Evolutionary conservation across 176 grass and related monocot species (phyloP).

Genomic region (Eragrostis curvula): DNA sequence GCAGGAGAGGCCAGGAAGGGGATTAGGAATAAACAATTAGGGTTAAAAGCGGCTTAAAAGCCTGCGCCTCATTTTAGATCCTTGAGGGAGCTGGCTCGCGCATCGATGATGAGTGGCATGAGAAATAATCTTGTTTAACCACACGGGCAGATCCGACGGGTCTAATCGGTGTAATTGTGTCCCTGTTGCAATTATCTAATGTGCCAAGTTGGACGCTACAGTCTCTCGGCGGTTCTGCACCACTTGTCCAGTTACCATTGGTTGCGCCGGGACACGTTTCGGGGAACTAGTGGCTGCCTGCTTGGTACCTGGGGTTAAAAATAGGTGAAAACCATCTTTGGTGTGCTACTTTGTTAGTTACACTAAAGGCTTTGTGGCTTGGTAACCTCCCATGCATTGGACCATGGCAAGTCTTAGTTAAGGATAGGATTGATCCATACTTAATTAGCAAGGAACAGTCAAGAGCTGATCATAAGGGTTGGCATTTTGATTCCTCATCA

Average conservation of each 20-base stretch:
- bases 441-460: too few species aligned
- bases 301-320: background rate
- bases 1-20: slow-evolving; percentile 22
- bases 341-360: background rate
- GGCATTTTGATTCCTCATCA: too few species aligned
- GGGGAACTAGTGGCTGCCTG: slow-evolving; percentile 18
- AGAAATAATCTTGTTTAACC: slow-evolving; percentile 41
- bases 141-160: slow-evolving; percentile 5
- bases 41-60: slow-evolving; percentile 30
- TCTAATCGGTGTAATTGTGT: slow-evolving; percentile 36
- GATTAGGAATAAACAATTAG: slow-evolving; percentile 13
- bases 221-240: background rate
- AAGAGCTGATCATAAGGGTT: too few species aligned
- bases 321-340: background rate
- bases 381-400: too few species aligned
- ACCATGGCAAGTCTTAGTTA: too few species aligned
- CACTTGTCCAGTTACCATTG: slow-evolving; percentile 50
- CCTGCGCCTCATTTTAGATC: slow-evolving; percentile 38
- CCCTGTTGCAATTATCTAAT: slow-evolving; percentile 15
- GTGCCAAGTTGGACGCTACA: slow-evolving; percentile 28
- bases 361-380: background rate
- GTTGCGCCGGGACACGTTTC: slow-evolving; percentile 36
- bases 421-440: too few species aligned
- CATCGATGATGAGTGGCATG: slow-evolving; percentile 34
- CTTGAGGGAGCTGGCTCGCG: slow-evolving; percentile 23